These are phyloP conservation scores for Coemansia reversa DNA, from an alignment of 192 early-diverging fungal genomes.

Conservation along the genomic window DNA sequence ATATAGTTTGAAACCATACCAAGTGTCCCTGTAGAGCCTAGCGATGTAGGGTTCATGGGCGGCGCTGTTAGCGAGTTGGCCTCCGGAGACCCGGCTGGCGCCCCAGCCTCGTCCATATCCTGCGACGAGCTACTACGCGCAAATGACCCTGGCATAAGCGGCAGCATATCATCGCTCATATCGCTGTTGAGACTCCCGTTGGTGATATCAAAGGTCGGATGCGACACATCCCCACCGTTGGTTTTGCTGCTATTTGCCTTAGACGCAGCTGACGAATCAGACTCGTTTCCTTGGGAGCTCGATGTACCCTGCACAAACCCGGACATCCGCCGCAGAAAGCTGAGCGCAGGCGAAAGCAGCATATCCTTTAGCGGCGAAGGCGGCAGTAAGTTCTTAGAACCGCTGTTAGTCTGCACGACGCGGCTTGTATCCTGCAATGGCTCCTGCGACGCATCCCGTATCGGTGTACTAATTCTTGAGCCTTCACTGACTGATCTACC, in stretches of 20 bases:
- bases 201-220: background rate
- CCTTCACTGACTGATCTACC: background rate
- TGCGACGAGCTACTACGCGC: background rate
- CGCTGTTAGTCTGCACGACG: background rate
- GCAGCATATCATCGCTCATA: background rate
- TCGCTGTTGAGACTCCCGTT: background rate
- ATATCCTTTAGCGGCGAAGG: conserved; percentile 51
- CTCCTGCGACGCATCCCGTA: background rate
- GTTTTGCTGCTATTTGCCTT: conserved; percentile 3
- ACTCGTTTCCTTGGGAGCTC: conserved; percentile 22
- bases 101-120: conserved; percentile 12
- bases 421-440: background rate
- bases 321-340: conserved; percentile 47
- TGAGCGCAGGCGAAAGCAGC: conserved; percentile 38
- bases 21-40: conserved; percentile 8
- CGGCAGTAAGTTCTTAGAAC: background rate
- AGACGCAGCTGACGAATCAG: background rate
- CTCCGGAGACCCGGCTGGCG: conserved; percentile 24
- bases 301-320: conserved; percentile 33
- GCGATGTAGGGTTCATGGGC: conserved; percentile 49
- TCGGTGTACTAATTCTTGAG: conserved; percentile 3
- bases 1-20: conserved; percentile 6
- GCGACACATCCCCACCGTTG: conserved; percentile 2
- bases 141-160: conserved; percentile 13
- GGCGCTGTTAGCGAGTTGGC: conserved; percentile 48